Evolutionary conservation across 1,284 basidiomycete genomes (phyloP).

Genomic region (Fomitiporia mediterranea): DNA sequence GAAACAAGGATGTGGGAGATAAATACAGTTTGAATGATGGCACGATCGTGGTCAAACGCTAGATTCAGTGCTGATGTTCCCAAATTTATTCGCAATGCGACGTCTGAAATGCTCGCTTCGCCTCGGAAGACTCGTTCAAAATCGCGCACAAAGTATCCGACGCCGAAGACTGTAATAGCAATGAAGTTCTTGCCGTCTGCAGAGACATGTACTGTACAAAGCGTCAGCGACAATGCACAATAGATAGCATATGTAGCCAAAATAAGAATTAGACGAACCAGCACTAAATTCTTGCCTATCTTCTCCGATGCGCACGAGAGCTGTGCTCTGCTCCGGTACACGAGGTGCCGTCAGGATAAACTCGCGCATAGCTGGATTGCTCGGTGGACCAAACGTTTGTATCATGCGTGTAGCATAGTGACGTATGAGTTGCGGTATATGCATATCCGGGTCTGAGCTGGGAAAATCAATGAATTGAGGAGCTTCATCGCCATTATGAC

Average conservation of each 20-base stretch:
- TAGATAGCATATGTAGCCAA: background rate
- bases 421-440: constrained; percentile 8
- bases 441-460: constrained; percentile 4
- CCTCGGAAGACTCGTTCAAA: constrained; percentile 40
- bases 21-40: constrained; percentile 14
- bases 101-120: constrained; percentile 9
- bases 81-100: constrained; percentile 16
- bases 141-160: constrained; percentile 47
- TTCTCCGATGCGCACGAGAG: constrained; percentile 2
- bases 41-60: constrained; percentile 16
- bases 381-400: constrained; percentile 1
- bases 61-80: constrained; percentile 12
- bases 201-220: constrained; percentile 52
- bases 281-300: constrained; percentile 13
- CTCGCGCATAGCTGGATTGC: constrained; percentile 3
- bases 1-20: background rate
- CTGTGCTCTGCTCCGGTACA: constrained; percentile 7
- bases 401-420: constrained; percentile 12
- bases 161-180: constrained; percentile 38
- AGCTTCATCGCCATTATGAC: constrained; percentile 2
- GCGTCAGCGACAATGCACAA: constrained; percentile 1
- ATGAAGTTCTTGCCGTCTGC: constrained; percentile 51
- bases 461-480: constrained; percentile 11
- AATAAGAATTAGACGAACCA: constrained; percentile 5
- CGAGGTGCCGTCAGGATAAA: constrained; percentile 13